phyloP scores from a whole-genome alignment of 352 stramenopile genomes.

The Pythium dissotocum region DNA sequence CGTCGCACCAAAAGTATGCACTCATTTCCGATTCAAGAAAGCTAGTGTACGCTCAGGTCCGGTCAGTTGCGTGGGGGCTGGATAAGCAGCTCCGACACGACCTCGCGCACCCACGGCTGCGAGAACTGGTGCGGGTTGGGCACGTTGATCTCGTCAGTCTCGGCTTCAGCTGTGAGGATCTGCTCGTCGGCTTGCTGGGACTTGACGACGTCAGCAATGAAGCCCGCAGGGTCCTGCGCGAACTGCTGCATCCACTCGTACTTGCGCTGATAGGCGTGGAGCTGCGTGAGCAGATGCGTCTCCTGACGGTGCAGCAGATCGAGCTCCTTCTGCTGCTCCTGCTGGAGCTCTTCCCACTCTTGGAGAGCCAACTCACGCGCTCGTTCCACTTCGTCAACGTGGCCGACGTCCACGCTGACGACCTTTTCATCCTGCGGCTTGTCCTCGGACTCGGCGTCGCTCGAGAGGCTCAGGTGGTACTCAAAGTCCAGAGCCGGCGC shows the following conservation, averaged over 20 bases:
- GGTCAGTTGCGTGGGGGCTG: constrained; percentile 23
- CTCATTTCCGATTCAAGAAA: too few relatives aligned
- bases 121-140: constrained; percentile 62
- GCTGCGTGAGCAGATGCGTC: constrained; percentile 46
- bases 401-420: constrained; percentile 60
- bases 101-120: constrained; percentile 70
- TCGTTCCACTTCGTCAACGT: constrained; percentile 51
- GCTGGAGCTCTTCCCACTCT: constrained; percentile 64
- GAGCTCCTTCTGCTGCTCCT: constrained; percentile 67
- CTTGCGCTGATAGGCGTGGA: constrained; percentile 51
- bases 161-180: constrained; percentile 58
- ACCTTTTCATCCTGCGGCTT: constrained; percentile 52
- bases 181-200: constrained; percentile 64
- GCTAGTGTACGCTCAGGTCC: background rate
- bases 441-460: constrained; percentile 17
- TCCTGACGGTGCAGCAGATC: constrained; percentile 61
- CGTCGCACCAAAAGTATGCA: too few relatives aligned
- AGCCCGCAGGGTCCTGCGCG: constrained; percentile 58
- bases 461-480: constrained; percentile 55
- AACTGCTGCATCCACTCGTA: constrained; percentile 77
- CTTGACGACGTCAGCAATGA: constrained; percentile 55
- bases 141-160: constrained; percentile 63
- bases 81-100: constrained; percentile 41
- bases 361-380: constrained; percentile 36
- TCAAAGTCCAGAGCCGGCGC: constrained; percentile 57